A percentile compares a stretch with the other conserved stretches of the same genome.
Evolutionary conservation across 2,329 filamentous ascomycete genomes (phyloP).

Genomic region (Aspergillus ibericus): DNA sequence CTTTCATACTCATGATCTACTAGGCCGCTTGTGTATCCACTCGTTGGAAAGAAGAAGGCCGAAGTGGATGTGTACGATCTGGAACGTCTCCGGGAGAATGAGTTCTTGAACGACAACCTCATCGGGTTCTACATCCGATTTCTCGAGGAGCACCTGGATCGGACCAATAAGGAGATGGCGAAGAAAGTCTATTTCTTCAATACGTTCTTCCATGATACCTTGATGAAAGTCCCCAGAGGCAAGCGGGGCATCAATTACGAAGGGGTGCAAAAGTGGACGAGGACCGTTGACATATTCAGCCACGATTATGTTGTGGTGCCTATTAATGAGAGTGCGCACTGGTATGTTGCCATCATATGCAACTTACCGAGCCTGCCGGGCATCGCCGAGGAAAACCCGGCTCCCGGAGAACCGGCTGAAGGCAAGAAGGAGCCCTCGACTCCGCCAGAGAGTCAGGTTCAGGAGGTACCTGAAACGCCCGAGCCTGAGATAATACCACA

Average conservation of each 20-base stretch:
- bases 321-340: slow-evolving; percentile 83
- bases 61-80: slow-evolving; percentile 53
- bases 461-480: slow-evolving; percentile 33
- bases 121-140: slow-evolving; percentile 84
- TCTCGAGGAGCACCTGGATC: slow-evolving; percentile 62
- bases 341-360: slow-evolving; percentile 95
- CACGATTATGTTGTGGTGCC: slow-evolving; percentile 91
- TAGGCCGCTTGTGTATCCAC: slow-evolving; percentile 47
- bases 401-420: slow-evolving; percentile 4
- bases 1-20: slow-evolving; percentile 7
- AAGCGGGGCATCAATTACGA: slow-evolving; percentile 72
- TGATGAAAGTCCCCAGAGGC: slow-evolving; percentile 61
- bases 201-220: slow-evolving; percentile 82
- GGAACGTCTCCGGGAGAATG: slow-evolving; percentile 72
- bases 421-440: slow-evolving; percentile 12
- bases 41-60: slow-evolving; percentile 47
- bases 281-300: slow-evolving; percentile 76
- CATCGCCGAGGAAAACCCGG: slow-evolving; percentile 6
- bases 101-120: slow-evolving; percentile 90
- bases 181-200: slow-evolving; percentile 83
- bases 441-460: slow-evolving; percentile 20
- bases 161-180: slow-evolving; percentile 55
- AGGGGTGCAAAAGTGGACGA: slow-evolving; percentile 83
- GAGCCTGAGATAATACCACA: slow-evolving; percentile 2
- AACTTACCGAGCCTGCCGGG: slow-evolving; percentile 69